Percentiles rank a stretch among this genome's conserved stretches.
Conservation (phyloP, 2,329 filamentous ascomycete genomes). For the Verticillium albo-atrum region DNA sequence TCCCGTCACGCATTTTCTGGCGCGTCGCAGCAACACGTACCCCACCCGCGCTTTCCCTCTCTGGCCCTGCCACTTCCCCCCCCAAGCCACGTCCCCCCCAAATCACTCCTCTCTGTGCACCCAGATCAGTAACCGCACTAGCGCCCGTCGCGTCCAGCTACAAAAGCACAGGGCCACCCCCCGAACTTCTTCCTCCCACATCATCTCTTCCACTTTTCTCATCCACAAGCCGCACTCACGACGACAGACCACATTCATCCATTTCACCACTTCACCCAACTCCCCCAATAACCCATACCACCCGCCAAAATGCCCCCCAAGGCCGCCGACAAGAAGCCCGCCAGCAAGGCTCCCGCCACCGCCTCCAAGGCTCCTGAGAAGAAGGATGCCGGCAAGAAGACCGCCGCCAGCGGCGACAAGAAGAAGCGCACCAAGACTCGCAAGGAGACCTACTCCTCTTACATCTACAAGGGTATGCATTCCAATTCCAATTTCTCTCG, state of each 20-base stretch:
- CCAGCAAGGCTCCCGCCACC: conserved; percentile 79
- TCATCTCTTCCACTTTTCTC: conserved; percentile 35
- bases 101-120: conserved; percentile 19
- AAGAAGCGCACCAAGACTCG: conserved; percentile 99
- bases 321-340: conserved; percentile 97
- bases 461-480: conserved; percentile 97
- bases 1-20: neutral
- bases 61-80: neutral
- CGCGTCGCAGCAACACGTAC: neutral
- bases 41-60: neutral
- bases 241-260: conserved; percentile 7
- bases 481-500: neutral
- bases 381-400: conserved; percentile 99
- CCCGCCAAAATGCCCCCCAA: conserved; percentile 88
- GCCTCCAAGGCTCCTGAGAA: conserved; percentile 74
- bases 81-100: conserved; percentile 10
- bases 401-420: conserved; percentile 92
- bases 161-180: conserved; percentile 54
- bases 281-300: neutral
- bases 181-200: conserved; percentile 38
- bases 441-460: conserved; percentile 99
- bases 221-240: conserved; percentile 18
- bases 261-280: conserved; percentile 5
- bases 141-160: conserved; percentile 51
- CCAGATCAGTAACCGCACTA: conserved; percentile 54